Base-by-base conservation (phyloP, 2,329 filamentous ascomycete genomes). In the Microascus cirrosus region DNA sequence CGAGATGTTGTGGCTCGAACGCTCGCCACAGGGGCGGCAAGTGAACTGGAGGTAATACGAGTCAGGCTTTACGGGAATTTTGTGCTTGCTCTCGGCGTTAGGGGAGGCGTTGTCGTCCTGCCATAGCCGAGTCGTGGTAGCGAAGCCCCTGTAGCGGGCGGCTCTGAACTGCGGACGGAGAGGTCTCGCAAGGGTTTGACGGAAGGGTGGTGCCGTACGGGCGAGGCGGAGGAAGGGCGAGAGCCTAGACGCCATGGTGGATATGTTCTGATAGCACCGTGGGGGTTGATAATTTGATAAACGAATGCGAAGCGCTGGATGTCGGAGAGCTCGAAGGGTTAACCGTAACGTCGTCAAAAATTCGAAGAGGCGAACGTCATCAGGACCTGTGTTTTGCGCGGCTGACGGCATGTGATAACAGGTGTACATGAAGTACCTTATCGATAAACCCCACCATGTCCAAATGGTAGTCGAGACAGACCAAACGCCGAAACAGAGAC, bases 11-110 rank as follows among this genome's bases (percentile, higher is more conserved):
- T 99, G 95, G 13, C 84, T 80, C n/a, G 90, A 95, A 59, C 92
- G 86, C 39, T 81, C 75, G 53, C 79, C 77, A 74, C 94, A 99
- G 35, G 89, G 90, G 60, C 88, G 85, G 80, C 94, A 99, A 63
- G 94, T 99, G 70, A 99, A 96, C 55, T 85, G 89, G 62, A 99
- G 79, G 64, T 90, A 81, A 73, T 97, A 99, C 59, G 89, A 83
- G 1, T 90, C 90, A 63, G 83, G 68, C 63, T 69, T 66, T 32
- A 32, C 58, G 48, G 69, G 70, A 39, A 62, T 57, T 25, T 69
- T 64, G 15, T 66, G 69, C 45, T 68, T 63, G 61, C 70, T 65
- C 62, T 65, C 67, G 52, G 63, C 55, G 4, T 22, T 34, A 18
- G 18, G n/a, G 39, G 12, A 25, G 35, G 22, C 15, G 24, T 42